These are phyloP conservation scores for Eragrostis nindensis DNA, from an alignment of 176 grass and related monocot species.

Conservation along the genomic window DNA sequence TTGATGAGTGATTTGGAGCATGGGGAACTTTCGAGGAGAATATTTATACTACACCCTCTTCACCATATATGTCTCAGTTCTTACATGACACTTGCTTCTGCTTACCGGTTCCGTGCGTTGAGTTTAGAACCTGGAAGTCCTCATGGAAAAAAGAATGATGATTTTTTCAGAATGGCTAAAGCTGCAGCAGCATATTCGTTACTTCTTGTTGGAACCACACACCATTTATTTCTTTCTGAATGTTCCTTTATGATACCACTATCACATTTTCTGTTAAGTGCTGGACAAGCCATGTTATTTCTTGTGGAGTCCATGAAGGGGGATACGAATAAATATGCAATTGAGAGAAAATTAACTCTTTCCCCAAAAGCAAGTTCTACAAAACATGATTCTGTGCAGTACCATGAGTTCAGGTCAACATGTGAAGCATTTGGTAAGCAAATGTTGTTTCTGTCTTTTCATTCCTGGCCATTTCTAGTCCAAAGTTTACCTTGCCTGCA, in stretches of 20 bases:
- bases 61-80: constrained; percentile 67
- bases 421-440: constrained; percentile 53
- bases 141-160: constrained; percentile 23
- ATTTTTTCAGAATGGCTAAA: constrained; percentile 59
- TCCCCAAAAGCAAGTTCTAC: constrained; percentile 28
- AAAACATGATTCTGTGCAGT: constrained; percentile 26
- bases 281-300: constrained; percentile 58
- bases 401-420: constrained; percentile 57
- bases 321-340: constrained; percentile 9
- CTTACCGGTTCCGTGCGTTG: constrained; percentile 56
- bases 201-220: constrained; percentile 58
- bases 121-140: constrained; percentile 31
- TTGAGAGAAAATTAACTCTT: constrained; percentile 34
- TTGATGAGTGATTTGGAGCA: constrained; percentile 33
- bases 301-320: constrained; percentile 51
- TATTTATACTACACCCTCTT: constrained; percentile 64
- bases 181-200: constrained; percentile 73
- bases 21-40: constrained; percentile 36
- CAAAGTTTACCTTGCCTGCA: constrained; percentile 52
- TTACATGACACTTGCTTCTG: constrained; percentile 80
- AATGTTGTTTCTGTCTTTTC: constrained; percentile 51
- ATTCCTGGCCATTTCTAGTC: constrained; percentile 72
- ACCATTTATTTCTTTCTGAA: constrained; percentile 74
- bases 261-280: constrained; percentile 63
- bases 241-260: constrained; percentile 66